phyloP scores from a whole-genome alignment of 805 yeast species.

The Zygosaccharomyces rouxii region DNA sequence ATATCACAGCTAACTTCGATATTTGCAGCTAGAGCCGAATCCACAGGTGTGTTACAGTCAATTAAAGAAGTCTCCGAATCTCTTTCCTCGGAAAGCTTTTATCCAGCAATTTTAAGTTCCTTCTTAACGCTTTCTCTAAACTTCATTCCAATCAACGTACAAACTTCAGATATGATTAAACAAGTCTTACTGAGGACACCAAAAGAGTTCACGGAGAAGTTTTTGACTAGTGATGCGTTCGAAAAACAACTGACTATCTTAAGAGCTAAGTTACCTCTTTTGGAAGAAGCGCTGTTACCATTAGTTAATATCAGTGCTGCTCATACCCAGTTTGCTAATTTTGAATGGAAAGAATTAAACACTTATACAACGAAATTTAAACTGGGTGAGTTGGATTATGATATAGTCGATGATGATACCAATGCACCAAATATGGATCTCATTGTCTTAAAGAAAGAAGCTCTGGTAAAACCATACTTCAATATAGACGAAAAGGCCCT shows the following conservation, averaged over 20 bases:
- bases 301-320: constrained; percentile 56
- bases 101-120: constrained; percentile 42
- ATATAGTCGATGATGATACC: constrained; percentile 37
- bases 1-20: constrained; percentile 16
- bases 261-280: constrained; percentile 69
- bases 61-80: constrained; percentile 40
- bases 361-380: constrained; percentile 55
- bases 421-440: constrained; percentile 38
- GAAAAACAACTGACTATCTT: constrained; percentile 41
- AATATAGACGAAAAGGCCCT: constrained; percentile 44
- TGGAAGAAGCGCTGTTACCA: constrained; percentile 48
- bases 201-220: constrained; percentile 37
- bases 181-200: constrained; percentile 33
- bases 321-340: constrained; percentile 63
- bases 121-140: constrained; percentile 37
- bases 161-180: constrained; percentile 32
- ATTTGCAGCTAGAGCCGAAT: constrained; percentile 39
- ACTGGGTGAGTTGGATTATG: constrained; percentile 40
- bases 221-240: constrained; percentile 34
- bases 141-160: constrained; percentile 44
- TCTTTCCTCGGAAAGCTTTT: constrained; percentile 47
- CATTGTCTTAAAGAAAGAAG: constrained; percentile 45
- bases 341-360: constrained; percentile 52
- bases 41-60: constrained; percentile 43
- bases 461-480: constrained; percentile 54